Percentiles rank a stretch among this genome's conserved stretches.
Evolutionary conservation across 1,139 yeast genomes (phyloP).

Genomic region (Lodderomyces margitis): DNA sequence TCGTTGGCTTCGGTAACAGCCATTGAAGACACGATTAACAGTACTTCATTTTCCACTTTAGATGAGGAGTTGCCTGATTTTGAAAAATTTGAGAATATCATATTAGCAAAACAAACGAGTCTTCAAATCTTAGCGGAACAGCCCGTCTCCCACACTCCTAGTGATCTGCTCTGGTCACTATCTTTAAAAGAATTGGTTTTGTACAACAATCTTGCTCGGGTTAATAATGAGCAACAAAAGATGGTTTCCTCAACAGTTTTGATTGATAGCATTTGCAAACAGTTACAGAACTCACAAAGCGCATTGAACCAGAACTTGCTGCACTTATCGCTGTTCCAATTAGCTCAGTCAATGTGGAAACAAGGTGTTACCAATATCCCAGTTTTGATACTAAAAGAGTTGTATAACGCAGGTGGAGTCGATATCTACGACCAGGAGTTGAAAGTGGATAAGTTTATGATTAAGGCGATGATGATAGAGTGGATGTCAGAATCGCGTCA

Average conservation of each 20-base stretch:
- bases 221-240: constrained; percentile 39
- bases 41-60: neutral
- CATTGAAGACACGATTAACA: constrained; percentile 7
- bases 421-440: constrained; percentile 21
- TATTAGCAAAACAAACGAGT: constrained; percentile 38
- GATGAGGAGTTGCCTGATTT: constrained; percentile 21
- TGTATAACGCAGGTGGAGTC: constrained; percentile 18
- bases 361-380: constrained; percentile 56
- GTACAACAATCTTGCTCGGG: constrained; percentile 41
- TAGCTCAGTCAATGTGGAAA: constrained; percentile 60
- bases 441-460: constrained; percentile 24
- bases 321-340: constrained; percentile 41
- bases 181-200: constrained; percentile 40
- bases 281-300: constrained; percentile 13
- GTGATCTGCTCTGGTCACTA: constrained; percentile 22
- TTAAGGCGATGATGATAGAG: constrained; percentile 55
- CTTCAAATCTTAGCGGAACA: constrained; percentile 25
- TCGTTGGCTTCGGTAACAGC: constrained; percentile 34
- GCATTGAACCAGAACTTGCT: constrained; percentile 15
- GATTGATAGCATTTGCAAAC: constrained; percentile 36
- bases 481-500: constrained; percentile 75
- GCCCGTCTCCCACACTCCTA: neutral
- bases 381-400: constrained; percentile 45
- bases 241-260: constrained; percentile 49
- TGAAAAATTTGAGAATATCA: constrained; percentile 36